Conservation (phyloP, 2,329 filamentous ascomycete genomes). For the Tolypocladium ovalisporum region DNA sequence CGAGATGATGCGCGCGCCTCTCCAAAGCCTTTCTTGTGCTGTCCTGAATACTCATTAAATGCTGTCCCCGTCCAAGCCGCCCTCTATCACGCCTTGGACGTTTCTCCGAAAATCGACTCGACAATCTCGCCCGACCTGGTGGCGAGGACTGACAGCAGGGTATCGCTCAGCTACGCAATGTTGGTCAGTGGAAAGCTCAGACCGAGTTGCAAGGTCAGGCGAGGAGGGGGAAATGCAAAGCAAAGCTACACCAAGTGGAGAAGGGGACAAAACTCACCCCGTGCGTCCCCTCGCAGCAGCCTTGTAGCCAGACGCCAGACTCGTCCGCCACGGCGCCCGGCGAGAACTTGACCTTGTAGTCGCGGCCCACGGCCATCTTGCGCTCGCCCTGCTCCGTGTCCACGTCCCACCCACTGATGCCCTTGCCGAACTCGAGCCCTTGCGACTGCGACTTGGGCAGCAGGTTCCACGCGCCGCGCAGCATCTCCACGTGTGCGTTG, state of each 20-base stretch:
- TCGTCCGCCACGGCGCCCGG: slow-evolving; percentile 55
- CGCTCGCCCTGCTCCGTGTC: slow-evolving; percentile 24
- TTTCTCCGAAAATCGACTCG: slow-evolving; percentile 53
- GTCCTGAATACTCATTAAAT: neutral
- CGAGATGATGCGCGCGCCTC: neutral
- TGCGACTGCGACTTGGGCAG: slow-evolving; percentile 41
- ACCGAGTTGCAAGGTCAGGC: neutral
- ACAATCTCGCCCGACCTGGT: slow-evolving; percentile 70
- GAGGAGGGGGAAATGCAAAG: neutral
- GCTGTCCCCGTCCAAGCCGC: neutral
- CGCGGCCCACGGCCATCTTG: slow-evolving; percentile 57
- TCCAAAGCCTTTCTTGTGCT: neutral
- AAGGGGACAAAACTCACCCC: slow-evolving; percentile 51
- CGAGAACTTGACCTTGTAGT: slow-evolving; percentile 70
- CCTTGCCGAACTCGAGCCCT: slow-evolving; percentile 19
- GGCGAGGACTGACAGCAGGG: slow-evolving; percentile 67
- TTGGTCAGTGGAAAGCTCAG: slow-evolving; percentile 8
- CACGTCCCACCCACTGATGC: slow-evolving; percentile 29
- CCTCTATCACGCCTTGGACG: neutral
- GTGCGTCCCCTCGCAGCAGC: slow-evolving; percentile 86
- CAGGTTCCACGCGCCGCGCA: slow-evolving; percentile 54
- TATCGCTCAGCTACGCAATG: slow-evolving; percentile 57
- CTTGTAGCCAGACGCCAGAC: slow-evolving; percentile 84
- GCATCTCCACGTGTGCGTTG: slow-evolving; percentile 66
- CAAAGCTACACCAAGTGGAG: neutral